Conservation (phyloP, 108 stramenopile species). For the Cyclotella kingstonii region DNA sequence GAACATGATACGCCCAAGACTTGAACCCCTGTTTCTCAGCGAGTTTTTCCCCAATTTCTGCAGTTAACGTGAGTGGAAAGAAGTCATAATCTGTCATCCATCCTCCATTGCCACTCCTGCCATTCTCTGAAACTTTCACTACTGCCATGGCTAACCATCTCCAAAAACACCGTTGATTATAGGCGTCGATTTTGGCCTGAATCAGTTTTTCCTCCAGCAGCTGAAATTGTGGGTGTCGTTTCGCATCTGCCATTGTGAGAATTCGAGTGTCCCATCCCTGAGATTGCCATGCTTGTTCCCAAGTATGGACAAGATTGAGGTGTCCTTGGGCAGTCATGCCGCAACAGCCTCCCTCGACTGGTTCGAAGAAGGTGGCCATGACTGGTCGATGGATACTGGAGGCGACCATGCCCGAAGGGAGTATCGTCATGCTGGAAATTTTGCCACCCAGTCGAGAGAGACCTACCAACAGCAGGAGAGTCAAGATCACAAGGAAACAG, state of each 20-base stretch:
- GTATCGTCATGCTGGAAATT: too few species aligned
- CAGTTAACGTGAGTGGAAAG: slow-evolving; percentile 15
- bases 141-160: slow-evolving; percentile 29
- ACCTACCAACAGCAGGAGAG: too few species aligned
- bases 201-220: slow-evolving; percentile 1
- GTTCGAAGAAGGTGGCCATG: slow-evolving; percentile 19
- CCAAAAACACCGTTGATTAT: slow-evolving; percentile 27
- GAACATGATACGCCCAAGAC: slow-evolving; percentile 11
- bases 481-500: too few species aligned
- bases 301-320: slow-evolving; percentile 4
- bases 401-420: too few species aligned
- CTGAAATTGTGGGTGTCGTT: slow-evolving; percentile 11
- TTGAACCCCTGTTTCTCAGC: slow-evolving; percentile 1
- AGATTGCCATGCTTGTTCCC: slow-evolving; percentile 18
- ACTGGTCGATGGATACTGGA: too few species aligned
- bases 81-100: slow-evolving; percentile 26
- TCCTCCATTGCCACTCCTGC: not conserved
- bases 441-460: too few species aligned
- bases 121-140: too few species aligned
- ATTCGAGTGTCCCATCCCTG: slow-evolving; percentile 16
- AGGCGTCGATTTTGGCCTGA: slow-evolving; percentile 5
- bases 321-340: slow-evolving; percentile 18
- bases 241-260: slow-evolving; percentile 12
- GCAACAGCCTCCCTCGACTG: slow-evolving; percentile 22
- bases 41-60: slow-evolving; percentile 11